Conservation (phyloP, 306 rosid genomes). For the Comarum palustre region DNA sequence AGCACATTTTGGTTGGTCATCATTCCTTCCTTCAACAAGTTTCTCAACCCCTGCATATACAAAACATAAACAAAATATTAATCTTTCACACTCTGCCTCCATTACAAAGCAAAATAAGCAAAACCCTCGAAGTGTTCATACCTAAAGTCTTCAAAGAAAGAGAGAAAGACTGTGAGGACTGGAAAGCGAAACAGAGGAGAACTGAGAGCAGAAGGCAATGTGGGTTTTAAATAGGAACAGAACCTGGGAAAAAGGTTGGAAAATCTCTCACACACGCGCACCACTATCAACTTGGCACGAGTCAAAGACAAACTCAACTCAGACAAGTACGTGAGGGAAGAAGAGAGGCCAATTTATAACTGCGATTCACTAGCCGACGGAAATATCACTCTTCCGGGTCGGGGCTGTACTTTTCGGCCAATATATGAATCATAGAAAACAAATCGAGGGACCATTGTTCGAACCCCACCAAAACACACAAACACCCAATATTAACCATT, state of each 20-base stretch:
- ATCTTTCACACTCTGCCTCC: background rate
- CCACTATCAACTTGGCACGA: background rate
- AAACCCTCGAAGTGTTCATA: background rate
- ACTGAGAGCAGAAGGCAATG: conserved; percentile 23
- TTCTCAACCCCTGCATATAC: conserved; percentile 7
- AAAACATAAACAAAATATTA: conserved; percentile 11
- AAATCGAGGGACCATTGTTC: conserved; percentile 9
- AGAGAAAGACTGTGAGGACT: background rate
- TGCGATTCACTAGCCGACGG: conserved; percentile 47
- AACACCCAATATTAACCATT: background rate
- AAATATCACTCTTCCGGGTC: conserved; percentile 33
- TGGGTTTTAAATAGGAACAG: conserved; percentile 30
- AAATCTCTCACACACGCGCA: conserved; percentile 26
- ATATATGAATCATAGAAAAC: conserved; percentile 20
- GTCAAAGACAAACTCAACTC: background rate
- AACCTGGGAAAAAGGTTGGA: conserved; percentile 9
- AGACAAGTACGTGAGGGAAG: background rate
- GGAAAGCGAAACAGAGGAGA: conserved; percentile 11
- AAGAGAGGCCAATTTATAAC: conserved; percentile 44
- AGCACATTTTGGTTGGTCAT: conserved; percentile 75
- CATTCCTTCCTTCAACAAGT: background rate
- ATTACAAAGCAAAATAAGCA: background rate
- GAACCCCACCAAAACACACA: background rate
- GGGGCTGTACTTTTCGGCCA: conserved; percentile 50
- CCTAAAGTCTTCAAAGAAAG: conserved; percentile 2